Conservation (phyloP, 2,329 filamentous ascomycete species). For the Monilinia fructigena region DNA sequence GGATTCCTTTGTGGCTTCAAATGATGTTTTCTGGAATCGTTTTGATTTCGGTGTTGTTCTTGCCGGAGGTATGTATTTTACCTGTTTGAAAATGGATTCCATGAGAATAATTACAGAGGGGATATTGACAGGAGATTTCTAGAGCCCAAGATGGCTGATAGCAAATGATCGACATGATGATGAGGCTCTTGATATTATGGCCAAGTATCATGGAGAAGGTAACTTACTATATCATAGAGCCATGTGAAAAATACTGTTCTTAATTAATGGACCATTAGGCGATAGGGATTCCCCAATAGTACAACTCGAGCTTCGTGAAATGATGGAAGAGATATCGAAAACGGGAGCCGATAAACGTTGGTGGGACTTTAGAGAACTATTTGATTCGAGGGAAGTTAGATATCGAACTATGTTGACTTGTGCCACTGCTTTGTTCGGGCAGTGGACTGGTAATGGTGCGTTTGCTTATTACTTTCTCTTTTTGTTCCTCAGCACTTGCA, state of each 20-base stretch:
- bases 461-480: background rate
- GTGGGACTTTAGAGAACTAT: slow-evolving; percentile 39
- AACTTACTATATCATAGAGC: slow-evolving; percentile 7
- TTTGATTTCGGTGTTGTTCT: slow-evolving; percentile 45
- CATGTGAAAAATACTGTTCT: background rate
- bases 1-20: slow-evolving; percentile 42
- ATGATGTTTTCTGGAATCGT: slow-evolving; percentile 34
- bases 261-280: background rate
- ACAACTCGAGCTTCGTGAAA: slow-evolving; percentile 37
- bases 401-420: slow-evolving; percentile 38
- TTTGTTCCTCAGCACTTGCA: too few relatives aligned
- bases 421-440: slow-evolving; percentile 39
- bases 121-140: background rate
- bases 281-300: slow-evolving; percentile 30
- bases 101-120: background rate
- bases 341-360: slow-evolving; percentile 38
- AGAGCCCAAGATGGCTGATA: slow-evolving; percentile 54
- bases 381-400: slow-evolving; percentile 34
- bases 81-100: fast-evolving
- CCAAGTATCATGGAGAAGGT: slow-evolving; percentile 56
- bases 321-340: slow-evolving; percentile 34
- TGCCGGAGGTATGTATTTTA: slow-evolving; percentile 49
- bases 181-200: slow-evolving; percentile 54
- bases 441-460: slow-evolving; percentile 41
- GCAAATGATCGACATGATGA: slow-evolving; percentile 57